phyloP scores from a whole-genome alignment of 2,329 filamentous ascomycete genomes.

The Microthyrium microscopicum region DNA sequence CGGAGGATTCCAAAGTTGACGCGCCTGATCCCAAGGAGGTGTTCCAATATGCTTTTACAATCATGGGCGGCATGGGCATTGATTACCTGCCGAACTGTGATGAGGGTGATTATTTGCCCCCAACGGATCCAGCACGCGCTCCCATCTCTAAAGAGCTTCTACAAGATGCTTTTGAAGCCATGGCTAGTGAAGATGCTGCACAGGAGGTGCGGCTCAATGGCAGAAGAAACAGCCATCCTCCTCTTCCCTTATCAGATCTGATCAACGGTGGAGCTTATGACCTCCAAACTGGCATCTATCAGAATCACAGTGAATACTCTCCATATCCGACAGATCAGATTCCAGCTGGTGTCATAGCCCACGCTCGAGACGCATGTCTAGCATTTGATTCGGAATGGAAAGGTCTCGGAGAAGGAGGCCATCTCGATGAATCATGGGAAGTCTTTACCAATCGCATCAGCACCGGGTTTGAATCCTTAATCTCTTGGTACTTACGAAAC shows the following conservation, averaged over 20 bases:
- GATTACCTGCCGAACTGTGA: conserved; percentile 67
- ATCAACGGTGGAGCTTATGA: conserved; percentile 1
- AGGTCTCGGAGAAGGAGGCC: conserved; percentile 81
- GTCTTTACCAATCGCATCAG: conserved; percentile 86
- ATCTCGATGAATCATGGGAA: conserved; percentile 87
- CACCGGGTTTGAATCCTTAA: conserved; percentile 57
- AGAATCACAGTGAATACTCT: conserved; percentile 44
- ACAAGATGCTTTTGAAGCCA: conserved; percentile 11
- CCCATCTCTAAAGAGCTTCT: conserved; percentile 31
- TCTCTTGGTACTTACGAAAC: conserved; percentile 64
- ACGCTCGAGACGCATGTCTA: conserved; percentile 74
- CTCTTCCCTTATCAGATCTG: conserved; percentile 1
- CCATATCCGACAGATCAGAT: conserved; percentile 69
- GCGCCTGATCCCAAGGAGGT: too few species aligned
- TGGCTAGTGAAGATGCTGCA: conserved; percentile 7
- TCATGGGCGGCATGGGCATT: conserved; percentile 83
- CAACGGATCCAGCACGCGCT: conserved; percentile 24
- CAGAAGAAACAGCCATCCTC: not conserved
- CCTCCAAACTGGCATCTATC: conserved; percentile 9
- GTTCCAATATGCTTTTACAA: too few species aligned
- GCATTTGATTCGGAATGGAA: conserved; percentile 94
- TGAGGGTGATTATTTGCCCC: conserved; percentile 29
- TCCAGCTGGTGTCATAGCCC: conserved; percentile 72
- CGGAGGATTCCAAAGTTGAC: conserved; percentile 74
- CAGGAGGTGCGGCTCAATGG: conserved; percentile 3